phyloP scores from a whole-genome alignment of 2,329 filamentous ascomycete species.

The Botrytis fragariae region DNA sequence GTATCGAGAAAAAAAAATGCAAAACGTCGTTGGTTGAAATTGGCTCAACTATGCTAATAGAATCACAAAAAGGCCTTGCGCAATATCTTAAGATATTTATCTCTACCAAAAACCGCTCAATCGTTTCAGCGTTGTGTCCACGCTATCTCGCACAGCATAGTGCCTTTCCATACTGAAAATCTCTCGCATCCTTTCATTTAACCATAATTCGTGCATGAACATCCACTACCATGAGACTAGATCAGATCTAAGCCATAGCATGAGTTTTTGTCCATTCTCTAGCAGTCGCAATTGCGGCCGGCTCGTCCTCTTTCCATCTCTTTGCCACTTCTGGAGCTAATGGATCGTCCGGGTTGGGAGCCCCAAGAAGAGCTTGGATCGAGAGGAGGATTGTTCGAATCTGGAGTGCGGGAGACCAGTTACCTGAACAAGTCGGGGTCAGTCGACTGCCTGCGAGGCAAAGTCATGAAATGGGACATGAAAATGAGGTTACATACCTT shows the following conservation, averaged over 20 bases:
- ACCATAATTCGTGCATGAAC: constrained; percentile 6
- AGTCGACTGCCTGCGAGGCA: constrained; percentile 17
- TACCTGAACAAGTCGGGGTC: constrained; percentile 57
- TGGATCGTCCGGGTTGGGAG: constrained; percentile 97
- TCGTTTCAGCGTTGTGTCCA: neutral
- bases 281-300: constrained; percentile 86
- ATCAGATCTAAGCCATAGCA: constrained; percentile 35
- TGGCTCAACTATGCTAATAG: constrained; percentile 2
- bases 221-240: neutral
- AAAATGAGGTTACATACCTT: constrained; percentile 62
- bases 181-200: constrained; percentile 2
- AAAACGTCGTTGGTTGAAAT: neutral
- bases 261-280: constrained; percentile 75
- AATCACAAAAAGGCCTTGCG: neutral
- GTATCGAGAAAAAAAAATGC: neutral
- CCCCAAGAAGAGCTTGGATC: constrained; percentile 93
- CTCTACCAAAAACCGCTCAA: constrained; percentile 11
- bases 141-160: neutral
- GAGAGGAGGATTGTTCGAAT: constrained; percentile 98
- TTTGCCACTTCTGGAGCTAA: constrained; percentile 96
- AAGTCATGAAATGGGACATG: neutral
- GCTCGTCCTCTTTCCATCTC: constrained; percentile 95
- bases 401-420: constrained; percentile 97
- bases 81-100: neutral
- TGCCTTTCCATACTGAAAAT: neutral